Conservation (phyloP, 1,139 yeast genomes). For the Dujonia santamariae region DNA sequence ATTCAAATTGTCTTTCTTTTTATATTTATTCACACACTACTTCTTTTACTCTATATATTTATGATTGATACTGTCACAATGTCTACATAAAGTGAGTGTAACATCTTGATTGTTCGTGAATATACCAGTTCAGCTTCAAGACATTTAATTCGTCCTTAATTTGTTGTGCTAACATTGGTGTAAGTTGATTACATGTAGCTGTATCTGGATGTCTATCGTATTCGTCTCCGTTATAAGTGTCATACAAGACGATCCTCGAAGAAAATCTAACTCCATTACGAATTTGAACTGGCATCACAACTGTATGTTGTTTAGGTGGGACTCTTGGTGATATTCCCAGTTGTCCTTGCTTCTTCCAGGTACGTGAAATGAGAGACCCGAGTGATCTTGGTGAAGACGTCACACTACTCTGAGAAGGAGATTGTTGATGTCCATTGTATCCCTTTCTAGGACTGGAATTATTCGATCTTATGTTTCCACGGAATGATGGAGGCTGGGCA, state of each 20-base stretch:
- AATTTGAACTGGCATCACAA: constrained; percentile 3
- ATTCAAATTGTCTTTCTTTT: too few species aligned
- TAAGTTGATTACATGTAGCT: constrained; percentile 89
- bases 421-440: not conserved
- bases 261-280: constrained; percentile 63
- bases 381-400: constrained; percentile 3
- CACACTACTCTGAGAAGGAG: not conserved
- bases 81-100: constrained; percentile 76
- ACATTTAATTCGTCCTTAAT: constrained; percentile 84
- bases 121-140: constrained; percentile 74
- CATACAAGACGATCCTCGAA: constrained; percentile 79
- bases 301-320: constrained; percentile 2
- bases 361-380: constrained; percentile 1
- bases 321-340: not conserved
- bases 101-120: constrained; percentile 73
- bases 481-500: constrained; percentile 1
- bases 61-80: too few species aligned
- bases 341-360: constrained; percentile 3
- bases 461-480: constrained; percentile 1
- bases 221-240: constrained; percentile 79
- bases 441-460: not conserved
- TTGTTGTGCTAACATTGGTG: constrained; percentile 84
- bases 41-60: too few species aligned
- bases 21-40: too few species aligned
- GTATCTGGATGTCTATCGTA: constrained; percentile 93